Percentiles rank a stretch among this genome's conserved stretches.
Evolutionary conservation across 108 stramenopile species (phyloP).

Genomic region (Nannochloropsis oceanica): DNA sequence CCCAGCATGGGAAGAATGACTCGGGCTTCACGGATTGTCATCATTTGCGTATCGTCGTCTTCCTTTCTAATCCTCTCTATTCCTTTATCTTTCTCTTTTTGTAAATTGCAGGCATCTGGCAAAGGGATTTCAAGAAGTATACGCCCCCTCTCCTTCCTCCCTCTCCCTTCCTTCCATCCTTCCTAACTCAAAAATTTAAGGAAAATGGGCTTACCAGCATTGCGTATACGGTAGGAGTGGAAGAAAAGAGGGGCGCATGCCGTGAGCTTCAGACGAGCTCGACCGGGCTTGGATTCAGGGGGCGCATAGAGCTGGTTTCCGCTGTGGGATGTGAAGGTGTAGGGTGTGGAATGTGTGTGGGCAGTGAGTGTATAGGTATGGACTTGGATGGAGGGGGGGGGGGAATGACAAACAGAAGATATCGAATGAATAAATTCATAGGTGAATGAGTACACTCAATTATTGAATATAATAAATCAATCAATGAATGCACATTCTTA

Average conservation of each 20-base stretch:
- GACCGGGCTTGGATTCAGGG: background rate
- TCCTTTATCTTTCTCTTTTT: too few relatives aligned
- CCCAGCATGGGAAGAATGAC: background rate
- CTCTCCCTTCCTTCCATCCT: too few relatives aligned
- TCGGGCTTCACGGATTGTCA: slow-evolving; percentile 1
- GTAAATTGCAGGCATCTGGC: too few relatives aligned
- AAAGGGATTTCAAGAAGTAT: too few relatives aligned
- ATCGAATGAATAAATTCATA: background rate
- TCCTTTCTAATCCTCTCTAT: too few relatives aligned
- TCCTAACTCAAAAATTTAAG: too few relatives aligned
- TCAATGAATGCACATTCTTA: background rate
- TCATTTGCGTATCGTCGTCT: too few relatives aligned
- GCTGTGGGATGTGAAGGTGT: background rate
- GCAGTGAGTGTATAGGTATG: background rate
- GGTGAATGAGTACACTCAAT: background rate
- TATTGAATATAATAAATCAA: background rate
- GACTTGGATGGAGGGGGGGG: too few relatives aligned
- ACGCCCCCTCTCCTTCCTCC: too few relatives aligned
- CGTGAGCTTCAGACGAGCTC: slow-evolving; percentile 43
- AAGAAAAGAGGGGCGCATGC: slow-evolving; percentile 80
- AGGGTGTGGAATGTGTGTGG: background rate
- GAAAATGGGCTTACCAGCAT: slow-evolving; percentile 34
- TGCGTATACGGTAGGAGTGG: slow-evolving; percentile 56
- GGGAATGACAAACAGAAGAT: background rate
- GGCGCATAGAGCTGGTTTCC: background rate